phyloP scores from a whole-genome alignment of 1,284 basidiomycete species.

The Marasmius sp. region DNA sequence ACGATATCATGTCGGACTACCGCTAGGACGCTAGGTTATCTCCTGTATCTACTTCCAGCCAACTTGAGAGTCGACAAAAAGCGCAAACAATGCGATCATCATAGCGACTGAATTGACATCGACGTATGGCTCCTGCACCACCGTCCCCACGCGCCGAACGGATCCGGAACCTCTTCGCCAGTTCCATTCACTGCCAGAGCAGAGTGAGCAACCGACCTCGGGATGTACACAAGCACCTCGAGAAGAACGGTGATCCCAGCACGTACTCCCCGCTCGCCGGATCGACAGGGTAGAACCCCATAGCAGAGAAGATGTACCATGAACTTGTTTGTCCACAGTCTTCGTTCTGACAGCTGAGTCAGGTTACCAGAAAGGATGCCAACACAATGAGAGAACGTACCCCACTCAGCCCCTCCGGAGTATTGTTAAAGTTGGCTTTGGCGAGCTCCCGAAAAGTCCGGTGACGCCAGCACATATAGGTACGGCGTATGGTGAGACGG shows the following conservation, averaged over 20 bases:
- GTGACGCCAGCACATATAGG: slow-evolving; percentile 61
- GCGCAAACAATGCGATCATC: too few relatives aligned
- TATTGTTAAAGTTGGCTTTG: slow-evolving; percentile 62
- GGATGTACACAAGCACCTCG: slow-evolving; percentile 8
- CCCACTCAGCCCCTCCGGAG: slow-evolving; percentile 67
- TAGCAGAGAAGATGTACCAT: slow-evolving; percentile 81
- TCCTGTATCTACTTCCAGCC: too few relatives aligned
- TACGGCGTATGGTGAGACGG: slow-evolving; percentile 85
- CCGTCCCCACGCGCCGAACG: too few relatives aligned
- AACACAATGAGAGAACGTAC: slow-evolving; percentile 33
- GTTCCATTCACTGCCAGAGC: too few relatives aligned
- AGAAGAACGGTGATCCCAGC: slow-evolving; percentile 53
- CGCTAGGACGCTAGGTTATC: too few relatives aligned
- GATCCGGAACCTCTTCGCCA: too few relatives aligned
- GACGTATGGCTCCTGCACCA: too few relatives aligned
- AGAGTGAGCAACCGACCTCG: slow-evolving; percentile 4
- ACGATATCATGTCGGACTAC: too few relatives aligned
- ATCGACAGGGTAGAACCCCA: slow-evolving; percentile 88
- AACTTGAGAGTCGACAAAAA: too few relatives aligned
- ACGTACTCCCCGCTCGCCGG: slow-evolving; percentile 75
- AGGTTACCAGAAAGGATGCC: background rate
- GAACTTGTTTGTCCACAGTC: slow-evolving; percentile 90
- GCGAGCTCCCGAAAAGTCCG: slow-evolving; percentile 68
- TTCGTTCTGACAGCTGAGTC: slow-evolving; percentile 58
- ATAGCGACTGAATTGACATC: too few relatives aligned